These are phyloP conservation scores for Hypomyces rosellus DNA, from an alignment of 2,329 filamentous ascomycete species.

Conservation along the genomic window DNA sequence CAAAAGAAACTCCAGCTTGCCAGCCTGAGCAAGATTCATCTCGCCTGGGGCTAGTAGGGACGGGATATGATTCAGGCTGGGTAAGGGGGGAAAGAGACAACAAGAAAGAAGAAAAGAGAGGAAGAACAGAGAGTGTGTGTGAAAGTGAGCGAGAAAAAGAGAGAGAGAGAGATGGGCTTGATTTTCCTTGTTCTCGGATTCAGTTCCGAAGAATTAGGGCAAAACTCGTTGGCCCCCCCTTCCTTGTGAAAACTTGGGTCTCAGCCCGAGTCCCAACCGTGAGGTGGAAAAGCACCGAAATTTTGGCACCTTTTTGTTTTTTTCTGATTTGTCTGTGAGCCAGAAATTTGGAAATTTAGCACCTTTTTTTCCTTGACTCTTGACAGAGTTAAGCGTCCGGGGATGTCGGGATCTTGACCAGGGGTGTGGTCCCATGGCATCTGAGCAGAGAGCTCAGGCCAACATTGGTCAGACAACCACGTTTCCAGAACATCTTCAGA, in stretches of 20 bases:
- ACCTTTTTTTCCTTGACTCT: no score
- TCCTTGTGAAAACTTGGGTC: no score
- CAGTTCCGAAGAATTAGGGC: no score
- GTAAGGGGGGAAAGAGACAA: not conserved
- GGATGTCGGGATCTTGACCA: conserved; percentile 1
- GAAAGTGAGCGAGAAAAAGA: not conserved
- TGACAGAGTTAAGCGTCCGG: not conserved
- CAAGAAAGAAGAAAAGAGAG: not conserved
- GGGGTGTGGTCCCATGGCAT: not conserved
- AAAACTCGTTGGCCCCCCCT: no score
- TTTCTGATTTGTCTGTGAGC: no score
- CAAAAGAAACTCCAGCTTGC: not conserved
- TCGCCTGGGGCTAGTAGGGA: not conserved
- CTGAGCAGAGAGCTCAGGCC: not conserved
- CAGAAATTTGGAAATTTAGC: no score
- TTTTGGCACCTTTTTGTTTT: no score
- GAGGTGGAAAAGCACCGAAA: no score
- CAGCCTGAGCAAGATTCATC: not conserved
- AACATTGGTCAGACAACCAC: not conserved
- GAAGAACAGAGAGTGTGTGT: not conserved
- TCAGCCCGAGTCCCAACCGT: no score
- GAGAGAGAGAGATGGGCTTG: not conserved
- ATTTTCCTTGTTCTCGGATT: no score
- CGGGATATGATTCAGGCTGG: not conserved
- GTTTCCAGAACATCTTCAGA: conserved; percentile 10